Base-by-base conservation (phyloP, 495 filamentous ascomycete genomes). In the Penicillium atrosanguineum region DNA sequence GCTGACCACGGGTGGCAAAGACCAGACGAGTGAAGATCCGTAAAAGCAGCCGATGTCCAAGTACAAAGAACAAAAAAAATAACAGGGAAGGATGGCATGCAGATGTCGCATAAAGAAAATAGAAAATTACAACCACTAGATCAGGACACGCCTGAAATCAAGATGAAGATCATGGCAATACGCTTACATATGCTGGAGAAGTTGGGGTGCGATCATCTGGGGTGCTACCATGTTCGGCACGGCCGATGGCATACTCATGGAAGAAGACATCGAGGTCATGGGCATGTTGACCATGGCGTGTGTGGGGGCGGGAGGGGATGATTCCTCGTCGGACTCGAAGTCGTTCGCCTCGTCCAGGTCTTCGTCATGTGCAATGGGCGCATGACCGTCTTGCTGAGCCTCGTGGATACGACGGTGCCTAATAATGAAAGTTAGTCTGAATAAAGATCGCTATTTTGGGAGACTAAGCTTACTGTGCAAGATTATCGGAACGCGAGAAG, bases 331-430 rank as follows among this genome's bases (percentile, higher is more conserved):
- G 28, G 88, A 86, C 28, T 84, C 85, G 42, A 88, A 85, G 15
- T 90, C 85, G 56, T 91, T 86, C 31, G 78, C 78, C 25, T 82
- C 81, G 46, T 91, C 89, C 57, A 88, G 75, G 20, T 93, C 88
- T 59, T 95, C 90, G 34, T 91, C 92, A 58, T 77, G 80, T 61
- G 55, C 51, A 21, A 90, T 68, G 55, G 76, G 65, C 54, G 69
- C 50, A 51, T 84, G 79, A 31, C 85, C 88, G 59, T 95, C 90
- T 36, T 81, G 79, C 50, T 77, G 81, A 51, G 86, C 86, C 71
- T 97, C 93, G 63, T 98, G 94, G 26, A 93, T 97, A 19, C 94
- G 90, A 73, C 91, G 91, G 76, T 98, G 94, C 69, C 90, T 95
- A 7, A 53, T 46, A 28, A 34, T 3, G 11, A 14, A 34, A 34